Conservation (phyloP, 306 rosid species). For the Trifolium fragiferum region DNA sequence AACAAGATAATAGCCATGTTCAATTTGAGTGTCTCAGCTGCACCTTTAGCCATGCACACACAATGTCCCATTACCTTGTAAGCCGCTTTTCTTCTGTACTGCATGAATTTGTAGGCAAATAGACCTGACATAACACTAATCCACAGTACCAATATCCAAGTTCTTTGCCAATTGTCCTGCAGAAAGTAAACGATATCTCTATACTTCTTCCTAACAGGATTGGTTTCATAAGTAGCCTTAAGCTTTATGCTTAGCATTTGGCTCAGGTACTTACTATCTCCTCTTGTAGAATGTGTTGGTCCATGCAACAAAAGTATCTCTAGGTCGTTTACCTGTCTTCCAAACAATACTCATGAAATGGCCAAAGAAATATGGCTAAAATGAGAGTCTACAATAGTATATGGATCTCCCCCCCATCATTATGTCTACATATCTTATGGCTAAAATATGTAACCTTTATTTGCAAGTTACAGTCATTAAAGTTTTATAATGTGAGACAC, state of each 20-base stretch:
- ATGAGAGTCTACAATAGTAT: slow-evolving; percentile 19
- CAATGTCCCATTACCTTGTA: slow-evolving; percentile 64
- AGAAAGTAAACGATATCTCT: slow-evolving; percentile 51
- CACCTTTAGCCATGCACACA: slow-evolving; percentile 79
- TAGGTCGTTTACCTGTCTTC: slow-evolving; percentile 55
- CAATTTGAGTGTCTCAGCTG: slow-evolving; percentile 70
- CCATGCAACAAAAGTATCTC: slow-evolving; percentile 63
- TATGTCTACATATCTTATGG: too few relatives aligned
- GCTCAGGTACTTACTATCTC: slow-evolving; percentile 57
- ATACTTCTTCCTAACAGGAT: slow-evolving; percentile 47
- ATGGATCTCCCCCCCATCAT: too few relatives aligned
- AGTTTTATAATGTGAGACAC: neutral
- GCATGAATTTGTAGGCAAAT: slow-evolving; percentile 54
- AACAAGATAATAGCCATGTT: slow-evolving; percentile 69
- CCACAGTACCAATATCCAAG: slow-evolving; percentile 64
- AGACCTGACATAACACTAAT: slow-evolving; percentile 53
- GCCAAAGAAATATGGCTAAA: slow-evolving; percentile 29
- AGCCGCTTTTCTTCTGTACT: slow-evolving; percentile 51
- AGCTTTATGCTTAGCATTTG: slow-evolving; percentile 62
- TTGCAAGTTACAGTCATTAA: slow-evolving; percentile 27
- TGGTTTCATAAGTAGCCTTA: slow-evolving; percentile 48
- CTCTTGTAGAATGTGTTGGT: slow-evolving; percentile 51
- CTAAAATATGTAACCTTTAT: too few relatives aligned
- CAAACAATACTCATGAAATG: slow-evolving; percentile 30
- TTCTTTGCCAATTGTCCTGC: slow-evolving; percentile 68